Evolutionary conservation across 2,329 filamentous ascomycete genomes (phyloP).

Genomic region (Paramyrothecium roridum): DNA sequence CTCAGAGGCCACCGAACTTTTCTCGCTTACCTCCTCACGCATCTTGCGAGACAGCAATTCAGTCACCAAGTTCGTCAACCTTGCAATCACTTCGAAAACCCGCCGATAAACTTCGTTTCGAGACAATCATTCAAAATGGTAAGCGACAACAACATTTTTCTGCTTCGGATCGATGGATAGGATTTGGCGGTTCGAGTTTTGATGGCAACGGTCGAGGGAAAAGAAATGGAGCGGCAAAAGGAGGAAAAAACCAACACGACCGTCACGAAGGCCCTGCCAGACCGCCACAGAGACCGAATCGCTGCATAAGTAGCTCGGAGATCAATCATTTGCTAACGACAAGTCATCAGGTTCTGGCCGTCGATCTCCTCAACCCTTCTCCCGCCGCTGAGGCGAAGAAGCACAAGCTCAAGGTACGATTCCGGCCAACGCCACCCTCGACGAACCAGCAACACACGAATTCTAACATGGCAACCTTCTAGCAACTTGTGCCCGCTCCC

Average conservation of each 20-base stretch:
- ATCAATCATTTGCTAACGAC: neutral
- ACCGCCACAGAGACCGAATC: too few relatives aligned
- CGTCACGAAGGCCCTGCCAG: neutral
- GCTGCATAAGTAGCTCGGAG: too few relatives aligned
- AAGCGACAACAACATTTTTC: constrained; percentile 37
- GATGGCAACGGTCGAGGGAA: constrained; percentile 11
- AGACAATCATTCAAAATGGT: constrained; percentile 67
- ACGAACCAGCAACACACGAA: constrained; percentile 10
- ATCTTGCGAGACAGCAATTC: constrained; percentile 52
- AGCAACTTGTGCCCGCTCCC: constrained; percentile 92
- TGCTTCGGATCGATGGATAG: constrained; percentile 5
- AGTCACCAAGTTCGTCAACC: constrained; percentile 53
- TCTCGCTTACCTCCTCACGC: constrained; percentile 43
- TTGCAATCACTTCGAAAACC: constrained; percentile 44
- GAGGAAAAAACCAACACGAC: neutral
- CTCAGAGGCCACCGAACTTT: constrained; percentile 43
- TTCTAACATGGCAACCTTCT: constrained; percentile 16
- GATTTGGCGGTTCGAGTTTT: constrained; percentile 13
- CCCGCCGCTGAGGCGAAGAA: constrained; percentile 97
- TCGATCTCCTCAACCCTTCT: constrained; percentile 99
- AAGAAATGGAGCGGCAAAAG: neutral
- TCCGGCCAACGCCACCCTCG: constrained; percentile 9
- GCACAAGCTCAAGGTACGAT: constrained; percentile 99
- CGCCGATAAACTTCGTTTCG: constrained; percentile 35
- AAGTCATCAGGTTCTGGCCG: constrained; percentile 84